A percentile compares a stretch with the other conserved stretches of the same genome.
phyloP scores from a whole-genome alignment of 805 yeast genomes.

The Schizosaccharomyces osmophilus region DNA sequence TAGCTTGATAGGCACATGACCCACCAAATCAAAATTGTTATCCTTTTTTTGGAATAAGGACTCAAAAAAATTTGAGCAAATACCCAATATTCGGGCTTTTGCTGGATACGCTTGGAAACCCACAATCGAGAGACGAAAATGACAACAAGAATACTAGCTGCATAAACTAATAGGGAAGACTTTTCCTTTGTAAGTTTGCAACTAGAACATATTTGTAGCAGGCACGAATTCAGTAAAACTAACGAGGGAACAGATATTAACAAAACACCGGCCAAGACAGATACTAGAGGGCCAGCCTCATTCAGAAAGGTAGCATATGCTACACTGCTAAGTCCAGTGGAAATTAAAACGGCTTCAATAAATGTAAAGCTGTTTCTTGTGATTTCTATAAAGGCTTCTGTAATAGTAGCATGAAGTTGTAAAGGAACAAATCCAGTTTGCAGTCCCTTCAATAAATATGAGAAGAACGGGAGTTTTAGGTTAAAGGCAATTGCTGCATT shows the following conservation, averaged over 20 bases:
- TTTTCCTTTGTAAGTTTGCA: not conserved
- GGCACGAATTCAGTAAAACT: not conserved
- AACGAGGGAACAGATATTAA: not conserved
- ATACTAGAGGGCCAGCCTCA: not conserved
- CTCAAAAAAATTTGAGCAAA: not conserved
- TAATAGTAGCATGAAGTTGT: not conserved
- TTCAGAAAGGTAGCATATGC: not conserved
- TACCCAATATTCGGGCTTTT: not conserved
- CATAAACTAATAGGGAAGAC: not conserved
- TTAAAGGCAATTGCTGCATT: not conserved
- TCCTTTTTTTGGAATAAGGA: not conserved
- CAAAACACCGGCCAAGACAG: not conserved
- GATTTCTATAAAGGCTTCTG: not conserved
- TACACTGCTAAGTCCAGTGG: not conserved
- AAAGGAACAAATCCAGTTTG: not conserved
- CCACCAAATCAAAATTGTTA: not conserved
- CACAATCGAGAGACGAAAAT: not conserved
- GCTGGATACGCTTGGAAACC: not conserved
- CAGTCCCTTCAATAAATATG: not conserved
- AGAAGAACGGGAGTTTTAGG: not conserved
- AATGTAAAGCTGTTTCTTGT: not conserved
- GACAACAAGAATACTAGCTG: not conserved
- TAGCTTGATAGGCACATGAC: not conserved
- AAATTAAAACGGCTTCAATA: not conserved
- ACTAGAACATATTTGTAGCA: not conserved